Conservation (phyloP, 345 rosid species). For the Corymbia maculata region DNA sequence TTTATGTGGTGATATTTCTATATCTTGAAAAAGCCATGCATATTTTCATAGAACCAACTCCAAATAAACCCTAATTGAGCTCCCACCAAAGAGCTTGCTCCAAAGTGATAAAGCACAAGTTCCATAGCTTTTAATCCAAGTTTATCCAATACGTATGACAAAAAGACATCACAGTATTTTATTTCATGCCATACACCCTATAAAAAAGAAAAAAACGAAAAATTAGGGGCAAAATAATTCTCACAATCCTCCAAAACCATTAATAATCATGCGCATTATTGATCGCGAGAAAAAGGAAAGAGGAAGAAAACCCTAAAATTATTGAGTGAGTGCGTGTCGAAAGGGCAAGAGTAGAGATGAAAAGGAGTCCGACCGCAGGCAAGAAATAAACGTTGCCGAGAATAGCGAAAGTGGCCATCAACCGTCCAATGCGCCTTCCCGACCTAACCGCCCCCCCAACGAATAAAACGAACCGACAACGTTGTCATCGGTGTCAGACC, state of each 20-base stretch:
- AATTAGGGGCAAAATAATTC: background rate
- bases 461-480: conserved; percentile 2
- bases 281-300: background rate
- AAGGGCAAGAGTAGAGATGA: background rate
- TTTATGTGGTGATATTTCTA: background rate
- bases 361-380: background rate
- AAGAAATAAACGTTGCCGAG: background rate
- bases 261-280: background rate
- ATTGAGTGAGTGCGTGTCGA: background rate
- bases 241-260: background rate
- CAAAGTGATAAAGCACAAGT: background rate
- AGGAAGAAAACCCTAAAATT: background rate
- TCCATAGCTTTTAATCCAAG: background rate
- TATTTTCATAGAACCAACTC: background rate
- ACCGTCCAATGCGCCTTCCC: background rate
- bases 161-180: background rate
- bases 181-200: background rate
- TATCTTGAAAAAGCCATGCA: background rate
- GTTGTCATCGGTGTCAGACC: conserved; percentile 3
- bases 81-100: background rate
- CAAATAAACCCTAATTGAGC: background rate
- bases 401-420: background rate
- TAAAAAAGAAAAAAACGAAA: background rate
- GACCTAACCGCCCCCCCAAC: background rate
- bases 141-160: background rate